Percentiles rank a stretch among this genome's conserved stretches.
Evolutionary conservation across 768 basidiomycete genomes (phyloP).

Genomic region (Panus rudis): DNA sequence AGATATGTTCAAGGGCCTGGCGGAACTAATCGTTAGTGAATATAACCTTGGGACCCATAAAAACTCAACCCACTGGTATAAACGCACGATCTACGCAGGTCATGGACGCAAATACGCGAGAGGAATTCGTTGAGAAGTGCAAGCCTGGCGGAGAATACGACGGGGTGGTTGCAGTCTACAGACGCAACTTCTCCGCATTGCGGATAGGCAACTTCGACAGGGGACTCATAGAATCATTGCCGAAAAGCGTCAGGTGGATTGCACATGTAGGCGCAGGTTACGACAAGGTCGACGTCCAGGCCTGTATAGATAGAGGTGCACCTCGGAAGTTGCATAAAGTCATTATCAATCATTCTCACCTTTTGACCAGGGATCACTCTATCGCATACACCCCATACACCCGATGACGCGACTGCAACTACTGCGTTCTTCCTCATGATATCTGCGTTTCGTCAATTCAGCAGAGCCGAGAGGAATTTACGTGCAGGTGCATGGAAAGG

Average conservation of each 20-base stretch:
- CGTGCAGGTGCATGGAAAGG: conserved; percentile 57
- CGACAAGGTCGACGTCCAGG: conserved; percentile 74
- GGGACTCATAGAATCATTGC: conserved; percentile 64
- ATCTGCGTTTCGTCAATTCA: conserved; percentile 68
- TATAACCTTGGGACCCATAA: background rate
- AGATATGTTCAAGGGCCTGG: conserved; percentile 54
- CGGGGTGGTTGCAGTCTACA: conserved; percentile 68
- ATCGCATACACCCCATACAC: conserved; percentile 85
- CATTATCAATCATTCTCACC: background rate
- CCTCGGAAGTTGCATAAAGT: conserved; percentile 6
- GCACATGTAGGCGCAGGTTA: conserved; percentile 92
- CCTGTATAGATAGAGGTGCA: conserved; percentile 70
- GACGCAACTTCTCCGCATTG: conserved; percentile 59
- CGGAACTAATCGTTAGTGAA: conserved; percentile 71
- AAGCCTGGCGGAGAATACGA: conserved; percentile 64
- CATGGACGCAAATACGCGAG: conserved; percentile 29
- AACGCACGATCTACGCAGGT: background rate
- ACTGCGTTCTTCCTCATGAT: conserved; percentile 80
- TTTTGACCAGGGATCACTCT: conserved; percentile 57
- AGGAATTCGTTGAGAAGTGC: conserved; percentile 62
- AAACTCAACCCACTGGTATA: background rate
- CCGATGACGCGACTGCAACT: conserved; percentile 87
- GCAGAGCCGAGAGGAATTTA: conserved; percentile 50
- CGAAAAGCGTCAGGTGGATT: conserved; percentile 71
- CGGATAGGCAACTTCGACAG: conserved; percentile 75